A percentile compares a stretch with the other conserved stretches of the same genome.
Conservation (phyloP, 352 stramenopile genomes). For the Hyaloperonospora brassicae region DNA sequence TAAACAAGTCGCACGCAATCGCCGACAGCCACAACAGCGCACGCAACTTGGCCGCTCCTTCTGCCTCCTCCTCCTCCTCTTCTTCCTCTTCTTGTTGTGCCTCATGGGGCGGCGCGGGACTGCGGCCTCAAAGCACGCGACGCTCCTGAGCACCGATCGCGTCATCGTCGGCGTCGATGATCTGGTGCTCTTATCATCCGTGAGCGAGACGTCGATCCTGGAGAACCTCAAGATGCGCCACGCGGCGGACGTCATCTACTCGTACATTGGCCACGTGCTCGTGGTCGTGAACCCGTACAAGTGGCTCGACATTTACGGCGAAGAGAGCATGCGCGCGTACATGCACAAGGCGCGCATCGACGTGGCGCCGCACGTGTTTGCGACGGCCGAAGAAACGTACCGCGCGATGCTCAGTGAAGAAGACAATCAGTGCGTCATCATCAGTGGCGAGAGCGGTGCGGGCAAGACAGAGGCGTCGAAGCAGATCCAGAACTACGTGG, state of each 20-base stretch:
- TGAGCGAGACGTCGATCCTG: slow-evolving; percentile 75
- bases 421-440: slow-evolving; percentile 88
- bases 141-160: slow-evolving; percentile 53
- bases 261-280: slow-evolving; percentile 84
- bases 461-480: slow-evolving; percentile 86
- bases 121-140: slow-evolving; percentile 11
- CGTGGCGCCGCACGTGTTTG: slow-evolving; percentile 80
- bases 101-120: slow-evolving; percentile 29
- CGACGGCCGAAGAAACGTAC: slow-evolving; percentile 81
- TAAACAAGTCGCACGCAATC: no score
- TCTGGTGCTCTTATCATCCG: slow-evolving; percentile 61
- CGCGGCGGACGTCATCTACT: slow-evolving; percentile 81
- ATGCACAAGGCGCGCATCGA: slow-evolving; percentile 84
- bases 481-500: slow-evolving; percentile 88
- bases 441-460: slow-evolving; percentile 77
- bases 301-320: slow-evolving; percentile 85
- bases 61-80: no score
- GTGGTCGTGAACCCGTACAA: slow-evolving; percentile 88
- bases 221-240: slow-evolving; percentile 87
- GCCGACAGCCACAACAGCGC: no score
- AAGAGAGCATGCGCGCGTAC: slow-evolving; percentile 72
- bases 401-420: slow-evolving; percentile 83
- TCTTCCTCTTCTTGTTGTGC: neutral
- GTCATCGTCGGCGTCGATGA: slow-evolving; percentile 73
- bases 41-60: no score